These are phyloP conservation scores for Macrolepiota dolichaula DNA, from an alignment of 768 basidiomycete species.

Conservation along the genomic window DNA sequence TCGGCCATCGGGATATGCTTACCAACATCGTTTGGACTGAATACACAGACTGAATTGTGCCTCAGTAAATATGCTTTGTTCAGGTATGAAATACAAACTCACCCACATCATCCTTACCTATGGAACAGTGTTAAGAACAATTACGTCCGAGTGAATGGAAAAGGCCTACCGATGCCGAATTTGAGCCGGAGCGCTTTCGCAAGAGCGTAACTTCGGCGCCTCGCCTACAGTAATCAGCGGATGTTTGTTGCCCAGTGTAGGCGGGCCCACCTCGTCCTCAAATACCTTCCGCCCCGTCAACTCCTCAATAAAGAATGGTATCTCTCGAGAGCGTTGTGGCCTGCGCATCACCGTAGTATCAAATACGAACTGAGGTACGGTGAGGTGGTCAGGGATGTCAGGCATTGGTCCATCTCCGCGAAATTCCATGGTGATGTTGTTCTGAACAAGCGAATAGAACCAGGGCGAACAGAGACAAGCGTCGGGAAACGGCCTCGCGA, in stretches of 20 bases:
- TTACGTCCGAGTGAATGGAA: background rate
- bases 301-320: constrained; percentile 63
- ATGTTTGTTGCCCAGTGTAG: background rate
- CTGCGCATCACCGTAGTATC: constrained; percentile 35
- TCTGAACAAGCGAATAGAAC: background rate
- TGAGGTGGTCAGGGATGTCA: constrained; percentile 57
- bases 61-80: background rate
- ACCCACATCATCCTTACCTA: constrained; percentile 55
- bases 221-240: constrained; percentile 19
- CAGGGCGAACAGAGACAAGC: background rate
- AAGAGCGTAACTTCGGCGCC: constrained; percentile 42
- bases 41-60: constrained; percentile 47
- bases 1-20: constrained; percentile 6
- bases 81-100: constrained; percentile 15
- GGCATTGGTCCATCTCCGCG: constrained; percentile 30
- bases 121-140: constrained; percentile 6
- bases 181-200: constrained; percentile 51
- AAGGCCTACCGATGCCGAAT: constrained; percentile 43
- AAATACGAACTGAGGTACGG: constrained; percentile 65
- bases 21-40: constrained; percentile 66
- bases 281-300: constrained; percentile 39
- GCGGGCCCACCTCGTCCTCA: constrained; percentile 42
- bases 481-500: background rate
- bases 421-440: constrained; percentile 30
- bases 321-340: constrained; percentile 40